Conservation (phyloP, 371 early-diverging fungal genomes). For the Cladochytrium tenue region DNA sequence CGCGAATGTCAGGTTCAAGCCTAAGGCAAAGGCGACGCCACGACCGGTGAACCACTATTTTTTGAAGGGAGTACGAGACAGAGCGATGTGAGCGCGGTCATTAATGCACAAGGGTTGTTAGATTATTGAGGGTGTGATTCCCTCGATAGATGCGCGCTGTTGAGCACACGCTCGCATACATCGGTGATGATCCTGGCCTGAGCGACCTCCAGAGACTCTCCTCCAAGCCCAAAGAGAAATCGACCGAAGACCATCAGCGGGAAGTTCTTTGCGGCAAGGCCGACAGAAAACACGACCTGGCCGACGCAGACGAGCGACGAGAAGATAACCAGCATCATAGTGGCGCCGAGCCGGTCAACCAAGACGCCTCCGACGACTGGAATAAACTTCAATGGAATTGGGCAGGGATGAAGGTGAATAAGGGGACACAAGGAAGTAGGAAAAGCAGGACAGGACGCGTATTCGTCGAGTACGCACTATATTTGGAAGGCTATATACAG, state of each 20-base stretch:
- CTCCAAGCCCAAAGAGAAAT: constrained; percentile 70
- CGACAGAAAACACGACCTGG: constrained; percentile 60
- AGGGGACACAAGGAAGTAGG: neutral
- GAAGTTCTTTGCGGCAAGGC: constrained; percentile 48
- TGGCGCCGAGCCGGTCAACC: constrained; percentile 45
- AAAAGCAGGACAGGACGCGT: neutral
- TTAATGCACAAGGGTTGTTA: neutral
- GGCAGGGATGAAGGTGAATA: neutral
- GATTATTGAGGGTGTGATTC: neutral
- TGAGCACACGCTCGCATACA: too few species aligned
- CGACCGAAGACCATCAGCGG: constrained; percentile 63
- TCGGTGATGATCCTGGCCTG: constrained; percentile 32
- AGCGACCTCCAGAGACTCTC: constrained; percentile 70
- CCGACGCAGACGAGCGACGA: constrained; percentile 61
- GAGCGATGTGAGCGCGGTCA: too few species aligned
- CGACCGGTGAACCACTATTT: constrained; percentile 29
- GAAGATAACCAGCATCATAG: constrained; percentile 46
- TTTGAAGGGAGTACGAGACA: neutral
- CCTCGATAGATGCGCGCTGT: too few species aligned
- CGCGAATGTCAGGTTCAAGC: constrained; percentile 59
- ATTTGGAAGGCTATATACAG: constrained; percentile 73
- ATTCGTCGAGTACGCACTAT: constrained; percentile 45
- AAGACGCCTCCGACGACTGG: constrained; percentile 53
- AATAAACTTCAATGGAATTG: constrained; percentile 16
- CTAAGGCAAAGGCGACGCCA: constrained; percentile 66